Base-by-base conservation (phyloP, 331 rosid genomes). In the Phaseolus coccineus region DNA sequence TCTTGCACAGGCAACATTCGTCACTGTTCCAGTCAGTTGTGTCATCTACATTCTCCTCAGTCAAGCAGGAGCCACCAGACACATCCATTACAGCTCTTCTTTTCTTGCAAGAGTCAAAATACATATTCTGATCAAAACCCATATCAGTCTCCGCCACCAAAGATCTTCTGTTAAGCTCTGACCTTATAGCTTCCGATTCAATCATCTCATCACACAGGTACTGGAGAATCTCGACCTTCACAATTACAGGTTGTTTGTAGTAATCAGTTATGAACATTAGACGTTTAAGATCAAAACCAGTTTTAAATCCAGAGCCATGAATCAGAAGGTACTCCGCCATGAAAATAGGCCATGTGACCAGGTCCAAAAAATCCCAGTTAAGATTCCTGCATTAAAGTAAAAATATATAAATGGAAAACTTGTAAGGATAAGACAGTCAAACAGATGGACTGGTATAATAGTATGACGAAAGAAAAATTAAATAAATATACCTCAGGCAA, bases 1-100 rank as follows among this genome's bases (percentile, higher is more conserved):
- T 93, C 89, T 91, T 96, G 82, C 99, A 96, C 56, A 96, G 96
- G 81, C 92, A 96, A 81, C 99, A 96, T 56, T 96, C 99, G 67
- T 96, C 99, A 77, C 92, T 90, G 85, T 96, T 96, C 96, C 91
- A 84, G 87, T 96, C 99, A 73, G 84, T 85, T 77, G 85, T 50
- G 68, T 83, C 91, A 85, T 84, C 96, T 77, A 82, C 85, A 37
- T 68, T 85, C 53, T 88, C 92, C 73, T 89, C 91, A 22, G 88
- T 82, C 86, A 84, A 80, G 83, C 84, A 84, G 75, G 86, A 82
- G 74, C 84, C 83, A 79, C 89, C 81, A 65, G 93, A 81, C 64
- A 81, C 71, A 82, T 92, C 94, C 25, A 80, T 78, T 37, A 71
- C 67, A 78, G 83, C 69, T 85, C 84, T 93, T 80, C 81, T 93